Evolutionary conservation across 305 asterid species (phyloP).

Genomic region (Ilex paraguariensis): DNA sequence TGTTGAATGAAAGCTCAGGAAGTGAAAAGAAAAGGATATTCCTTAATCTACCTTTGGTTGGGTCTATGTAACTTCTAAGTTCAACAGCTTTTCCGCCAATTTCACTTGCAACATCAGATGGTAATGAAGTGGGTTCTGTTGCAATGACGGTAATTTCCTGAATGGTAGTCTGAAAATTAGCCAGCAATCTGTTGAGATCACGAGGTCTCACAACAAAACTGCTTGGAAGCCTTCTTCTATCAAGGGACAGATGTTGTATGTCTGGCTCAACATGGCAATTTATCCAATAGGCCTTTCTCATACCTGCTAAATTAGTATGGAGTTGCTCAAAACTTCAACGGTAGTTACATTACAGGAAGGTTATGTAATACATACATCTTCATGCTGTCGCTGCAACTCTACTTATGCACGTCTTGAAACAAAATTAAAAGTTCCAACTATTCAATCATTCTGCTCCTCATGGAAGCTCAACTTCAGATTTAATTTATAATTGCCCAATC

Average conservation of each 20-base stretch:
- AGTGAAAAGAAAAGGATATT: constrained; percentile 7
- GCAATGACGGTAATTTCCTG: constrained; percentile 93
- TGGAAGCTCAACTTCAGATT: too few species aligned
- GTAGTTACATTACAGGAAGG: too few species aligned
- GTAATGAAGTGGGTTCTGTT: constrained; percentile 58
- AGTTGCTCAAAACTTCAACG: not conserved
- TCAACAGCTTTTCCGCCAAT: constrained; percentile 95
- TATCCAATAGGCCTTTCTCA: constrained; percentile 85
- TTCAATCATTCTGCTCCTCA: too few species aligned
- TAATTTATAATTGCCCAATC: too few species aligned
- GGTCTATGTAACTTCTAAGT: constrained; percentile 91
- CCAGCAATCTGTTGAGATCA: constrained; percentile 73
- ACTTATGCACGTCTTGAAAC: too few species aligned
- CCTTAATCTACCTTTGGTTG: constrained; percentile 65
- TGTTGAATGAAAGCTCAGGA: constrained; percentile 4
- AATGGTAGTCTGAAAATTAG: constrained; percentile 83
- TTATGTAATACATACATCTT: too few species aligned
- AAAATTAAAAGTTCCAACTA: too few species aligned
- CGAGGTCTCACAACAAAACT: constrained; percentile 83
- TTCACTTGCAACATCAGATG: constrained; percentile 65
- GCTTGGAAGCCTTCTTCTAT: constrained; percentile 85
- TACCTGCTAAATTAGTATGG: constrained; percentile 47
- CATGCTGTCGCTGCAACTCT: too few species aligned
- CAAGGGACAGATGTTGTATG: constrained; percentile 80
- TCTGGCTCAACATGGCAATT: constrained; percentile 86